phyloP scores from a whole-genome alignment of 306 rosid genomes.

The Lathyrus sativus region DNA sequence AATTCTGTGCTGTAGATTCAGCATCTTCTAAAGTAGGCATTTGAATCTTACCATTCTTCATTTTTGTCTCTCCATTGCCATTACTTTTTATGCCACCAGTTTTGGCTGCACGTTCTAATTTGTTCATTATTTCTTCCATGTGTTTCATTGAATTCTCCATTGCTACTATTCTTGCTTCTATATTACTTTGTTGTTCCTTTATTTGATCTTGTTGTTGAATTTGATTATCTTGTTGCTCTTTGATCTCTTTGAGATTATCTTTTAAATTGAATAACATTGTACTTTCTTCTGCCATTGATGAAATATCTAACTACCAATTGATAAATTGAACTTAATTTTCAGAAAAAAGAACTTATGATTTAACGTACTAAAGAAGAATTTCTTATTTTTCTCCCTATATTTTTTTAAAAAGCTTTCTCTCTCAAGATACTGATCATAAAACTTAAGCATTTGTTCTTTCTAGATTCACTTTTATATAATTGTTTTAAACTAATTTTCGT shows the following conservation, averaged over 20 bases:
- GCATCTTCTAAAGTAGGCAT: neutral
- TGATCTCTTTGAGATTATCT: neutral
- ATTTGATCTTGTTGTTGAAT: neutral
- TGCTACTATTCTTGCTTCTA: slow-evolving; percentile 24
- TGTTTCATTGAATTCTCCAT: slow-evolving; percentile 31
- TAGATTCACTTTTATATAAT: neutral
- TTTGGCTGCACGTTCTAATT: neutral
- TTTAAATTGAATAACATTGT: neutral
- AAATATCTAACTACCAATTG: no score
- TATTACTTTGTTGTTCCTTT: neutral
- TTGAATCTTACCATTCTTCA: neutral
- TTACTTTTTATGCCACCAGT: neutral
- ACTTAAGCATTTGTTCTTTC: no score
- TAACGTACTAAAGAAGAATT: no score
- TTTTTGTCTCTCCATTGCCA: slow-evolving; percentile 5
- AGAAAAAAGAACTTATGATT: no score
- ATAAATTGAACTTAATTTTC: no score
- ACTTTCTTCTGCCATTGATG: neutral
- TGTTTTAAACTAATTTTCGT: neutral
- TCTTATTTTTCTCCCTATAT: no score
- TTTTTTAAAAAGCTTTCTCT: no score
- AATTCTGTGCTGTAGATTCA: neutral
- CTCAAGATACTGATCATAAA: neutral
- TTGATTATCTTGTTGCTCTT: neutral
- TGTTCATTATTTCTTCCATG: slow-evolving; percentile 25